Percentiles rank a stretch among this genome's conserved stretches.
Evolutionary conservation across 1,139 yeast species (phyloP).

Genomic region (Candida glucosophila): DNA sequence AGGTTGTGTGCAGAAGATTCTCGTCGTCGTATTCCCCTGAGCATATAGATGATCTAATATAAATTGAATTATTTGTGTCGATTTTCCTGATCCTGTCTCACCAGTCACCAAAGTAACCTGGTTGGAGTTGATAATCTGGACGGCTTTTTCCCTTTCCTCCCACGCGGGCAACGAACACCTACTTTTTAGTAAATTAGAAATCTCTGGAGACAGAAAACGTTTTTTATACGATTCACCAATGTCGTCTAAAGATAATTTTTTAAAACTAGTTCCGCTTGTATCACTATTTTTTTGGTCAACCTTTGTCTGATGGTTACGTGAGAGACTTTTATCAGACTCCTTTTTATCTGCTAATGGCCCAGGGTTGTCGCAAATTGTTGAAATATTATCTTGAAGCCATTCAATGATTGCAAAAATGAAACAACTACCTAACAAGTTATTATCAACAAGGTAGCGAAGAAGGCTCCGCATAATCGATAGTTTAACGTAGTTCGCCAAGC

Average conservation of each 20-base stretch:
- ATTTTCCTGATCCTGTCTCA: conserved; percentile 95
- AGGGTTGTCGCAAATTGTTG: conserved; percentile 56
- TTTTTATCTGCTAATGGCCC: conserved; percentile 46
- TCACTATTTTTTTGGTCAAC: background rate
- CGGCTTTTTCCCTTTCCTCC: conserved; percentile 50
- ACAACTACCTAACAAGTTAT: conserved; percentile 55
- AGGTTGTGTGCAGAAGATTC: conserved; percentile 87
- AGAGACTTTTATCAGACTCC: conserved; percentile 1
- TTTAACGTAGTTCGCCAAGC: conserved; percentile 69
- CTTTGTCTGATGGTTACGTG: background rate
- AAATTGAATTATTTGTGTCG: conserved; percentile 89
- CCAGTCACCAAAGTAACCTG: conserved; percentile 80
- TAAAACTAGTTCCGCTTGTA: background rate
- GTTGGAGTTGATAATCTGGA: conserved; percentile 46
- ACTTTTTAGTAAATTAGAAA: conserved; percentile 14
- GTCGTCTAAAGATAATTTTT: conserved; percentile 6
- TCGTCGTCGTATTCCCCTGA: conserved; percentile 40
- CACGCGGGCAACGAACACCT: conserved; percentile 77
- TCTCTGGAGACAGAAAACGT: conserved; percentile 8
- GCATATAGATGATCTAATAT: conserved; percentile 55
- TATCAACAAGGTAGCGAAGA: conserved; percentile 27
- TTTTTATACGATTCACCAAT: no score
- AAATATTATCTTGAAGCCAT: conserved; percentile 63
- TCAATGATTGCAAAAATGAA: conserved; percentile 59
- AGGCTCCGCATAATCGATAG: conserved; percentile 50